Evolutionary conservation across 176 grass and related monocot genomes (phyloP), one percentile per base, ranked within the genome.

Genomic region (Phoenix roebelenii): DNA sequence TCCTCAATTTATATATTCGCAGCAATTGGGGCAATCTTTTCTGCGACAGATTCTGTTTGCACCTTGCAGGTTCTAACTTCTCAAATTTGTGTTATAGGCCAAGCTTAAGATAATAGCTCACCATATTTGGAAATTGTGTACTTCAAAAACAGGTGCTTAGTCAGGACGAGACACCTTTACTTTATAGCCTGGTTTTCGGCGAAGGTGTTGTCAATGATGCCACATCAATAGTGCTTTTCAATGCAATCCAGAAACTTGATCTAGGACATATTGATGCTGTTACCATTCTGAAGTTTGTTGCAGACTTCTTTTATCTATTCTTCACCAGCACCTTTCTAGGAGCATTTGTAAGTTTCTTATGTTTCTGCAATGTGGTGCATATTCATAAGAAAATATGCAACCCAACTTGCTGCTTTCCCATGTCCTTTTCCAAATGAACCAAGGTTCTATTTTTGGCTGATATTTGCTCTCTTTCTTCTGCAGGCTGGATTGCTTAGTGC

Each of bases 161-260:
- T 75, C 92, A 96, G 64, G 86, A 96, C 60, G 86, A 96, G 70
- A 87, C 92, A 57, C 92, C 92, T 25, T 63, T 96, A 58, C 84
- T 96, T 3, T 96, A 96, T 63, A 96, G 85, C 71, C 58, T 96
- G 64, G 92, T 96, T 68, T 96, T 96, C 53, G 92, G 92, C n/a
- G 92, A 96, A 85, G 92, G 92, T 71, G 86, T 96, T 70, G 92
- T 96, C 25, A 96, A 96, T 73, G 92, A 96, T 66, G 92, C 92
- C 16, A 88, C 92, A 67, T 96, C 92, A 61, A 80, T 96, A 56
- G 92, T 96, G 54, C 83, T 96, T 60, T 96, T 96, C 73, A 96
- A 96, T 49, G 92, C 92, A 44, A 85, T 97, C 76, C 68, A 91
- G 74, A 77, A 87, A 68, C 76, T 97, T 49, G 92, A 91, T 55